Base-by-base conservation (phyloP, 2,329 filamentous ascomycete species). In the Cordyceps farinosa region DNA sequence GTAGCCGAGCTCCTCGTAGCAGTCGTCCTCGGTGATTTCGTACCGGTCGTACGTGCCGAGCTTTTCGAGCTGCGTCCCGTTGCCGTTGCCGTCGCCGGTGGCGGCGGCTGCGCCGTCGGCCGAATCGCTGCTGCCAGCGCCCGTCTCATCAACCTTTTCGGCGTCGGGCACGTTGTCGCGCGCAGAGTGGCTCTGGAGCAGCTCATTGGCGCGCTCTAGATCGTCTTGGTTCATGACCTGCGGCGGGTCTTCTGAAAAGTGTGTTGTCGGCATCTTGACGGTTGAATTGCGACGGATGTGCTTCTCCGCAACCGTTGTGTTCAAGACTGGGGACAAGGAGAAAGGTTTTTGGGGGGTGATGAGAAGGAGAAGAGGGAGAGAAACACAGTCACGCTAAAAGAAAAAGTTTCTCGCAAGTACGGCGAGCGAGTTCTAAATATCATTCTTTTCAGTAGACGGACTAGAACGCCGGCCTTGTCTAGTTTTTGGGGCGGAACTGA, bases 1-100 rank as follows among this genome's bases (percentile, higher is more conserved):
- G 71, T 82, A 90, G 58, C 87, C 88, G 0, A 91, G 79, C 70
- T 90, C 80, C 27, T 84, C 80, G 72, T 87, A 88, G 74, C 87
- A 90, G 68, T 89, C 87, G 40, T 79, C 76, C 57, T 81, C 79
- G n/a, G 77, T 80, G 67, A 82, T 80, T 38, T 82, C 80, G 66
- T 75, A 73, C 70, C 77, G 79, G 65, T 76, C 77, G 65, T 77
- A 67, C 1, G 75, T 74, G 29, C 73, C 74, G 11, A 75, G 52
- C 68, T 77, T 77, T 61, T 77, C 73, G 9, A 77, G 67, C 27
- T 63, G 66, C 29, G 60, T 38, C 11, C 57, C 61, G 11, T 59
- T 57, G 45, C 51, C 58, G 15, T 64, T 65, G 40, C 47, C 36
- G 47, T 17, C 10, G 34, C 44, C 32, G 40, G 17, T n/a, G 36